Evolutionary conservation across 495 filamentous ascomycete genomes (phyloP).

Genomic region (Patellaria atrata): DNA sequence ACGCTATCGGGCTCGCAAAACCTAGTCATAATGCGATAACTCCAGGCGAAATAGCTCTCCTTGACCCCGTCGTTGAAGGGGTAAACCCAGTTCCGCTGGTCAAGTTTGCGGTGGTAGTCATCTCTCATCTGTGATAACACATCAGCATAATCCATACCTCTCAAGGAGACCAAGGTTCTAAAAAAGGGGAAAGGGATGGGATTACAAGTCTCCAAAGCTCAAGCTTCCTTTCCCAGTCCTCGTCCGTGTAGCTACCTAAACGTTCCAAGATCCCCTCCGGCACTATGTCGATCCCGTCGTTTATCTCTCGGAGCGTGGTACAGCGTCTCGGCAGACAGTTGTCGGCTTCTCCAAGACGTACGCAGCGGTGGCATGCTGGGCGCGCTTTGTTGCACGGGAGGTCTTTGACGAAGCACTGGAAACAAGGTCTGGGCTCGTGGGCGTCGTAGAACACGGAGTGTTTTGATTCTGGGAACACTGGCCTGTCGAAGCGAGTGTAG

Average conservation of each 20-base stretch:
- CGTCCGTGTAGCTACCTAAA: conserved; percentile 2
- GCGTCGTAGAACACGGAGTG: background rate
- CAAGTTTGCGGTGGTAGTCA: conserved; percentile 1
- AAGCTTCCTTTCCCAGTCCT: conserved; percentile 7
- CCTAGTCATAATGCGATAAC: too few relatives aligned
- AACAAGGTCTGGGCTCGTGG: conserved; percentile 6
- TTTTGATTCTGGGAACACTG: background rate
- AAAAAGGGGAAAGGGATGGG: background rate
- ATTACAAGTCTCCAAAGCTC: conserved; percentile 11
- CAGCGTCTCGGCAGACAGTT: conserved; percentile 15
- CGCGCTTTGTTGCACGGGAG: conserved; percentile 12
- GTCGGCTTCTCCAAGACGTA: conserved; percentile 3
- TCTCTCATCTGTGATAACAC: conserved; percentile 4
- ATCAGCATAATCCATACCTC: background rate
- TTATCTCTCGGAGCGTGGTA: conserved; percentile 6
- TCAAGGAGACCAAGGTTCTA: background rate
- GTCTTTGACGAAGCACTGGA: conserved; percentile 13
- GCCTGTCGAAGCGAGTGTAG: background rate
- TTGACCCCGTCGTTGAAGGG: conserved; percentile 4
- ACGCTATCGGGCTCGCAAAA: too few relatives aligned
- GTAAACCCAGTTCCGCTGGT: conserved; percentile 12
- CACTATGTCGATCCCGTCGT: conserved; percentile 2
- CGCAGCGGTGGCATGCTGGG: conserved; percentile 17
- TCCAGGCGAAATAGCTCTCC: too few relatives aligned
- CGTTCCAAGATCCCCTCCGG: conserved; percentile 6